Evolutionary conservation across 2,329 filamentous ascomycete species (phyloP), one percentile per base, ranked within the genome.

Genomic region (Trichophyton mentagrophytes): DNA sequence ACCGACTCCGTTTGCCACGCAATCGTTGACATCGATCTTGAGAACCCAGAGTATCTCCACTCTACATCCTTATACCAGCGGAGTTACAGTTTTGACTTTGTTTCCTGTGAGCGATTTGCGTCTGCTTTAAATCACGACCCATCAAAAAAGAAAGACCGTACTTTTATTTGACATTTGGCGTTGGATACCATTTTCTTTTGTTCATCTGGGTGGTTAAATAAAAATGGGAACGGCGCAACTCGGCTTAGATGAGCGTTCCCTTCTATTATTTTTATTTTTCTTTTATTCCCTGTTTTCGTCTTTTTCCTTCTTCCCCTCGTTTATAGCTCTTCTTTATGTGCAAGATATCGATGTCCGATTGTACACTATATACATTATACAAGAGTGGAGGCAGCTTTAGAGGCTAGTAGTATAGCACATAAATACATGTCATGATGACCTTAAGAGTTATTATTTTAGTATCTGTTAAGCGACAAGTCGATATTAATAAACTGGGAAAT

Each of bases 141-240:
- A 7, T 53, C 6, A 15, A 53, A 53, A 13, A 44, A 44, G 40
- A 17, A 44, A 38, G 13, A 53, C 27, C n/a, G 15, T 53, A 25
- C 49, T 53, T 33, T 53, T 53, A 53, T 13, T 53, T 53, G 22
- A 38, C 15, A 30, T 51, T n/a, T 53, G 49, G 49, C 49, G 49
- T 53, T 53, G 49, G 49, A 53, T 53, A 53, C 49, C 49, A 53
- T 25, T 53, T 33, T 33, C 49, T 53, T 53, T 27, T 53, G 22
- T 53, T 38, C 27, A 33, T n/a, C 27, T 27, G 49, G 49, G n/a
- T n/a, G 49, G 49, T 13, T 53, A 53, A 53, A 33, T 53, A 53
- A 53, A 53, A 53, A 51, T 30, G 49, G 49, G 49, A 53, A 25
- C 49, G 49, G 49, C 49, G 49, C 49, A 53, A 44, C 49, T 30